Conservation (phyloP, 116 monocot genomes). For the Iris pallida region DNA sequence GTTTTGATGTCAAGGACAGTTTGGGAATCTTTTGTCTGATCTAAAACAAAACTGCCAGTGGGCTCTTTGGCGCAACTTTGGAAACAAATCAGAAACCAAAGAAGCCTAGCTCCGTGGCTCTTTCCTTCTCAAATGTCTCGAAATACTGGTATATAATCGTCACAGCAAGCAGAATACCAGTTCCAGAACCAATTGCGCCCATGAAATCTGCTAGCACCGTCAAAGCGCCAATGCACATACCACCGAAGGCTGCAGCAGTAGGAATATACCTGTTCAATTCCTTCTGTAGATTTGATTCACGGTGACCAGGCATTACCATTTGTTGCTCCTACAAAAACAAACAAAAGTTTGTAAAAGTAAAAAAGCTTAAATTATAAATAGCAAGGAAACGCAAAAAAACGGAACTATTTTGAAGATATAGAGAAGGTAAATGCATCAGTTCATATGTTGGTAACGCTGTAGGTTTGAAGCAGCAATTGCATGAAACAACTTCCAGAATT, state of each 20-base stretch:
- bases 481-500: too few species aligned
- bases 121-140: constrained; percentile 30
- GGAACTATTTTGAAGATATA: too few species aligned
- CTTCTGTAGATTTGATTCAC: constrained; percentile 26
- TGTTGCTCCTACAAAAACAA: constrained; percentile 49
- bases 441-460: too few species aligned
- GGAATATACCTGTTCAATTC: constrained; percentile 28
- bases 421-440: too few species aligned
- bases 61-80: background rate
- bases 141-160: constrained; percentile 53
- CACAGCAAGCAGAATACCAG: constrained; percentile 57
- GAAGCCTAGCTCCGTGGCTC: constrained; percentile 27
- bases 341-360: background rate
- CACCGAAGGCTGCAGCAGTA: constrained; percentile 27
- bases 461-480: too few species aligned
- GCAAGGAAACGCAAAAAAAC: background rate
- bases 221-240: constrained; percentile 62
- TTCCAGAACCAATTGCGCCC: constrained; percentile 71
- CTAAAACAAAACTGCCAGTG: background rate
- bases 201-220: constrained; percentile 72
- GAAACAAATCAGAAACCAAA: constrained; percentile 17
- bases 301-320: constrained; percentile 70
- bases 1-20: too few species aligned
- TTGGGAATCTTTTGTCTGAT: too few species aligned
- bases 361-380: background rate